A percentile compares a stretch with the other conserved stretches of the same genome.
phyloP scores from a whole-genome alignment of 192 early-diverging fungal genomes.

The Mortierella alpina region DNA sequence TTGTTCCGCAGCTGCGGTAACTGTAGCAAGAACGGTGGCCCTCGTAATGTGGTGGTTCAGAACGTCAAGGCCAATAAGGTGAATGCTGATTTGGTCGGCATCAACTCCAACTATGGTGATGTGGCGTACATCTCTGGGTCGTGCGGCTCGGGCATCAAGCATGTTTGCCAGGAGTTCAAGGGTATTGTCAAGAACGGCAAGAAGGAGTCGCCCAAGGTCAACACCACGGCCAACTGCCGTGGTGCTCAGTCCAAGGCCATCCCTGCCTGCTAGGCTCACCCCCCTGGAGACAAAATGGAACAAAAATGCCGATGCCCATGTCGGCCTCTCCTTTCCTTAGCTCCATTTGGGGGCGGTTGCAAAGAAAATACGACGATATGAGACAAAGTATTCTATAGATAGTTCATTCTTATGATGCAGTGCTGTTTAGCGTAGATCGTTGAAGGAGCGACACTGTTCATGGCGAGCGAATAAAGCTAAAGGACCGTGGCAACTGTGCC shows the following conservation, averaged over 20 bases:
- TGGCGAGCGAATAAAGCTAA: too few relatives aligned
- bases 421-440: too few relatives aligned
- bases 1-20: conserved; percentile 24
- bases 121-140: conserved; percentile 16
- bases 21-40: conserved; percentile 20
- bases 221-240: conserved; percentile 12
- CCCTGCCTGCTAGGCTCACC: conserved; percentile 19
- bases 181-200: conserved; percentile 22
- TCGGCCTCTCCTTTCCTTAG: too few relatives aligned
- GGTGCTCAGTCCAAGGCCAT: conserved; percentile 11
- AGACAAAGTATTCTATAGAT: too few relatives aligned
- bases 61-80: conserved; percentile 17
- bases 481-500: too few relatives aligned
- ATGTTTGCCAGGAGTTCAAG: conserved; percentile 18
- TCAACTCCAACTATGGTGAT: conserved; percentile 18
- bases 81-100: conserved; percentile 10
- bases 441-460: too few relatives aligned
- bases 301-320: too few relatives aligned
- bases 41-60: conserved; percentile 12
- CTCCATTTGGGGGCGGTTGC: too few relatives aligned
- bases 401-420: too few relatives aligned
- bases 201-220: conserved; percentile 12
- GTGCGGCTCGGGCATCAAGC: conserved; percentile 11
- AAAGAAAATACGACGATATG: too few relatives aligned
- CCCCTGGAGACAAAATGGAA: too few relatives aligned